These are phyloP conservation scores for Chrysanthemum lavandulifolium DNA, from an alignment of 129 eudicot genomes.

Conservation along the genomic window DNA sequence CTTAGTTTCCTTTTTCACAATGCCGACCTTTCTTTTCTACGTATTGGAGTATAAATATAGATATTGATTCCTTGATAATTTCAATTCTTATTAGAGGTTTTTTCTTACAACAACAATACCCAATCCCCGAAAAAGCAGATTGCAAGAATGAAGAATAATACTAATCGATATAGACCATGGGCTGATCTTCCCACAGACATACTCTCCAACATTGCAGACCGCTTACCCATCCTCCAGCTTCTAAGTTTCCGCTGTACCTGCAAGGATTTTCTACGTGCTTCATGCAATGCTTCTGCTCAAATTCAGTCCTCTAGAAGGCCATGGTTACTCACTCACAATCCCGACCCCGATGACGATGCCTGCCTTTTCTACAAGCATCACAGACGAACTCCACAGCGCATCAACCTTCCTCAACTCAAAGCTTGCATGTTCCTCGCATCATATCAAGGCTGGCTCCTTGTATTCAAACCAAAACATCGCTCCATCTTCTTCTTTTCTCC, in stretches of 20 bases:
- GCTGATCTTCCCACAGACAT: slow-evolving; percentile 33
- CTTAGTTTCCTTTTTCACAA: no score
- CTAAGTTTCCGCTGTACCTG: slow-evolving; percentile 40
- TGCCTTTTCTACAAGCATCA: slow-evolving; percentile 8
- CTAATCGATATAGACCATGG: slow-evolving; percentile 3
- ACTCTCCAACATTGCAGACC: slow-evolving; percentile 22
- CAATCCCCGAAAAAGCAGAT: no score
- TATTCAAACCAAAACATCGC: background rate
- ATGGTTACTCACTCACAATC: slow-evolving; percentile 27
- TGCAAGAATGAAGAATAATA: no score
- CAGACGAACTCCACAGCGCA: slow-evolving; percentile 15
- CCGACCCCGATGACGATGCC: background rate
- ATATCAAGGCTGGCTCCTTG: no score
- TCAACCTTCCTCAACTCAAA: no score
- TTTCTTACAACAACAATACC: no score
- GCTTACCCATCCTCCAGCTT: slow-evolving; percentile 25
- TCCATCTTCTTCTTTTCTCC: slow-evolving; percentile 37
- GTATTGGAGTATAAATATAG: no score
- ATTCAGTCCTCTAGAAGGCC: slow-evolving; percentile 2
- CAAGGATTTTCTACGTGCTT: slow-evolving; percentile 31
- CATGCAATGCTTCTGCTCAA: slow-evolving; percentile 23
- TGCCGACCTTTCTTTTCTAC: no score
- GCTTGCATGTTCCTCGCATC: no score
- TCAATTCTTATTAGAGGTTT: no score
- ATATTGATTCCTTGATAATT: no score